phyloP scores from a whole-genome alignment of 2,329 filamentous ascomycete genomes.

The Aspergillus sp. region DNA sequence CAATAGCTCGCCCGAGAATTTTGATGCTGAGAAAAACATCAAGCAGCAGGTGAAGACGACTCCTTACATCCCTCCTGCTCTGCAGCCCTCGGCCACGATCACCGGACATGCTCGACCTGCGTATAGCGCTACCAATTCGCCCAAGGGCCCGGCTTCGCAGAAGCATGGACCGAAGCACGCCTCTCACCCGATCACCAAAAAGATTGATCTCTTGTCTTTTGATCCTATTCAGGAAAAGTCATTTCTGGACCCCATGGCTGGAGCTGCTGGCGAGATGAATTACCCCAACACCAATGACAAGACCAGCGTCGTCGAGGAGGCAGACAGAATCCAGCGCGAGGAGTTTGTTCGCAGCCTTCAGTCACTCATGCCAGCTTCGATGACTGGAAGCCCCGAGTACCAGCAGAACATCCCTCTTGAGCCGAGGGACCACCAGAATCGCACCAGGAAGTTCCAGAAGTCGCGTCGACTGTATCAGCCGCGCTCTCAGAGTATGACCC shows the following conservation, averaged over 20 bases:
- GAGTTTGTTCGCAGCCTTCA: constrained; percentile 15
- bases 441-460: constrained; percentile 11
- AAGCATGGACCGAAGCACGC: constrained; percentile 10
- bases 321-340: constrained; percentile 10
- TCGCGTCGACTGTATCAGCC: constrained; percentile 19
- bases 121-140: constrained; percentile 4
- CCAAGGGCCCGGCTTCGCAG: constrained; percentile 4
- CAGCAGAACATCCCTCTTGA: constrained; percentile 6
- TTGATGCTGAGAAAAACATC: constrained; percentile 6
- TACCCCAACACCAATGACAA: constrained; percentile 6
- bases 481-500: constrained; percentile 6
- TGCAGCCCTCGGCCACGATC: constrained; percentile 4
- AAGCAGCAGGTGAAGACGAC: constrained; percentile 7
- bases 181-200: constrained; percentile 8
- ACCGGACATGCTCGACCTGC: constrained; percentile 4
- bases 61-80: constrained; percentile 2
- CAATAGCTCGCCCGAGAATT: not conserved
- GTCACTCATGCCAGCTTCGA: constrained; percentile 12
- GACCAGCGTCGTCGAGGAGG: constrained; percentile 5
- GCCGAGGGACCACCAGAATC: constrained; percentile 2
- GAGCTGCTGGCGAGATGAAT: constrained; percentile 3
- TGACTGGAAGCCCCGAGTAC: constrained; percentile 5
- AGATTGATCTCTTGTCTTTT: constrained; percentile 17
- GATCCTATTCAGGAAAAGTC: constrained; percentile 13
- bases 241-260: constrained; percentile 5